phyloP scores from a whole-genome alignment of 257 asterid species.

The Capsicum pubescens region DNA sequence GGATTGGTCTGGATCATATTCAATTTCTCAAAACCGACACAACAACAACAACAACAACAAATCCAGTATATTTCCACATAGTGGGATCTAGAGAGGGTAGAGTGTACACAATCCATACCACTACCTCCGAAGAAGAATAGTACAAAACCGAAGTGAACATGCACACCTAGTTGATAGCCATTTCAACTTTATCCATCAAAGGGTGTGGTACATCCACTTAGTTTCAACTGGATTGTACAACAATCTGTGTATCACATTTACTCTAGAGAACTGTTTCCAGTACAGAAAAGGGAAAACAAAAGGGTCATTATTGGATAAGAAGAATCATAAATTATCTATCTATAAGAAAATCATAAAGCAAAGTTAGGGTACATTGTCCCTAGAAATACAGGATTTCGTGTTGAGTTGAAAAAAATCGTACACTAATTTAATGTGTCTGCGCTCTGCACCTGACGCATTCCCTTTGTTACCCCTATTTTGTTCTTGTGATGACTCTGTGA shows the following conservation, averaged over 20 bases:
- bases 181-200: background rate
- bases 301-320: conserved; percentile 13
- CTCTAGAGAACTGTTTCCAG: conserved; percentile 8
- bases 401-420: background rate
- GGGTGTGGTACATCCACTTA: background rate
- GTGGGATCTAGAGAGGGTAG: too few species aligned
- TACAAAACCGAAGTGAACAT: too few species aligned
- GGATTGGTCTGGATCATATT: too few species aligned
- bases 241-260: background rate
- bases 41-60: too few species aligned
- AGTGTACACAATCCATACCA: too few species aligned
- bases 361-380: background rate
- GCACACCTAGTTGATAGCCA: too few species aligned
- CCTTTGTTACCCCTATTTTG: conserved; percentile 41
- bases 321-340: conserved; percentile 4
- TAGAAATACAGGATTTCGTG: conserved; percentile 20
- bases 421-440: background rate
- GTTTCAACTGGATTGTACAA: conserved; percentile 18
- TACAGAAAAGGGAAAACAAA: background rate
- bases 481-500: conserved; percentile 79
- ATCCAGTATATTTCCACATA: too few species aligned
- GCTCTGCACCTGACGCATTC: conserved; percentile 18
- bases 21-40: too few species aligned
- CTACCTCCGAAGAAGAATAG: too few species aligned
- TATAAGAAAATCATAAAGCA: background rate